Percentiles rank a stretch among this genome's conserved stretches.
Conservation (phyloP, 768 basidiomycete genomes). For the Tylopilus subfusipes region DNA sequence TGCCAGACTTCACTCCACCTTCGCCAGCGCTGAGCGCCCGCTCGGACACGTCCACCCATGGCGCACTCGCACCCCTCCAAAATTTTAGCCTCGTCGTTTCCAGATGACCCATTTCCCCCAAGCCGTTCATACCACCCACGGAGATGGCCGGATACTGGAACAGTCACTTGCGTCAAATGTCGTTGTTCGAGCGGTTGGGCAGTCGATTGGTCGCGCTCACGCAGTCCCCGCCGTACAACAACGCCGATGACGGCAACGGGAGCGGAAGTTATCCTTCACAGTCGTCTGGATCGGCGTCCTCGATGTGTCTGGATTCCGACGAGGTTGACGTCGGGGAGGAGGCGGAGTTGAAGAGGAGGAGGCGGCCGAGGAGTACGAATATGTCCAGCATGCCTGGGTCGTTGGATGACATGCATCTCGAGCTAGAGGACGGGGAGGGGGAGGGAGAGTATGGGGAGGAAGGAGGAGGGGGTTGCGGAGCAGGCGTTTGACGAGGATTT, state of each 20-base stretch:
- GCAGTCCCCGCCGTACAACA: constrained; percentile 36
- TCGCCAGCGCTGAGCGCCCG: constrained; percentile 93
- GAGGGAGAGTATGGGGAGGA: constrained; percentile 29
- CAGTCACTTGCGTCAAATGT: constrained; percentile 62
- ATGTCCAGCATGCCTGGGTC: constrained; percentile 87
- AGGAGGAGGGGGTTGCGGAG: constrained; percentile 61
- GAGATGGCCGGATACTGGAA: constrained; percentile 29
- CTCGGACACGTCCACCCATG: constrained; percentile 81
- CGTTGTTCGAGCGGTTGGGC: constrained; percentile 71
- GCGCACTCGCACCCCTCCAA: constrained; percentile 67
- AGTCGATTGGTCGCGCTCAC: constrained; percentile 51
- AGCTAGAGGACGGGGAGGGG: constrained; percentile 44
- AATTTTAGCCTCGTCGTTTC: constrained; percentile 73
- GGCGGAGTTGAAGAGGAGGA: constrained; percentile 36
- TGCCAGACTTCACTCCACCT: constrained; percentile 80
- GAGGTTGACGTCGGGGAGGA: constrained; percentile 38
- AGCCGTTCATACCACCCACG: constrained; percentile 28
- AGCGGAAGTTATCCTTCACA: constrained; percentile 51
- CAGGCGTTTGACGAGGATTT: constrained; percentile 78
- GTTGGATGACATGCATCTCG: constrained; percentile 59
- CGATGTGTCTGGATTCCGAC: constrained; percentile 48
- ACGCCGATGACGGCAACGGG: constrained; percentile 15
- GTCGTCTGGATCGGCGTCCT: constrained; percentile 52
- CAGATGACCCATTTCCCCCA: constrained; percentile 34
- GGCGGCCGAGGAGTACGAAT: constrained; percentile 52